A percentile compares a stretch with the other conserved stretches of the same genome.
These are phyloP conservation scores for Phenoliferia sp. DNA, from an alignment of 1,284 basidiomycete genomes.

Conservation along the genomic window DNA sequence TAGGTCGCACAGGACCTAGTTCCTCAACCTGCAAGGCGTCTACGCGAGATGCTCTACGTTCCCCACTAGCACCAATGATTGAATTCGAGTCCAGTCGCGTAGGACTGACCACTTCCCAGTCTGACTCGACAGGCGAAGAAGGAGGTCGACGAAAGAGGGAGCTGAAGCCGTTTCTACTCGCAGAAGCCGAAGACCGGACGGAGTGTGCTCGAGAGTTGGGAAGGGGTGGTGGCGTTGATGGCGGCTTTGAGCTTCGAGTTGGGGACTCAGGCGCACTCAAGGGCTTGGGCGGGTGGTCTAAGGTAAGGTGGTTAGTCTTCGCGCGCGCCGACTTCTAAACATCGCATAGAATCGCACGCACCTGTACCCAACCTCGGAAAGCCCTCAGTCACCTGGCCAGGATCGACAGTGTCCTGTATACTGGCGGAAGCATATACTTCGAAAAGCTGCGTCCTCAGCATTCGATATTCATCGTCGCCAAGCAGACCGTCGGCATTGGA, in stretches of 20 bases:
- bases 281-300: too few species aligned
- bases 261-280: not conserved
- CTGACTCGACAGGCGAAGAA: not conserved
- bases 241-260: not conserved
- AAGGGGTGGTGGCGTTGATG: not conserved
- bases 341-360: too few species aligned
- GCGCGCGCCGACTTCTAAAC: too few species aligned
- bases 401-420: not conserved
- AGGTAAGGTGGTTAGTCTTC: too few species aligned
- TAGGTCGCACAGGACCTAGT: not conserved
- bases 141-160: not conserved
- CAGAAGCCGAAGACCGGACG: not conserved
- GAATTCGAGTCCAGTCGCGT: not conserved
- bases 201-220: not conserved
- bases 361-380: not conserved
- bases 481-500: slow-evolving; percentile 34
- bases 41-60: not conserved
- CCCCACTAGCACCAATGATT: not conserved
- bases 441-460: slow-evolving; percentile 30
- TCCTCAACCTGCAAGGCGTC: not conserved
- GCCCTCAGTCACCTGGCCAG: not conserved
- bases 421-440: slow-evolving; percentile 9
- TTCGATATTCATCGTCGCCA: slow-evolving; percentile 36
- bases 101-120: slow-evolving; percentile 1
- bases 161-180: not conserved